phyloP scores from a whole-genome alignment of 495 filamentous ascomycete genomes.

The Lasiosphaeria hispida region DNA sequence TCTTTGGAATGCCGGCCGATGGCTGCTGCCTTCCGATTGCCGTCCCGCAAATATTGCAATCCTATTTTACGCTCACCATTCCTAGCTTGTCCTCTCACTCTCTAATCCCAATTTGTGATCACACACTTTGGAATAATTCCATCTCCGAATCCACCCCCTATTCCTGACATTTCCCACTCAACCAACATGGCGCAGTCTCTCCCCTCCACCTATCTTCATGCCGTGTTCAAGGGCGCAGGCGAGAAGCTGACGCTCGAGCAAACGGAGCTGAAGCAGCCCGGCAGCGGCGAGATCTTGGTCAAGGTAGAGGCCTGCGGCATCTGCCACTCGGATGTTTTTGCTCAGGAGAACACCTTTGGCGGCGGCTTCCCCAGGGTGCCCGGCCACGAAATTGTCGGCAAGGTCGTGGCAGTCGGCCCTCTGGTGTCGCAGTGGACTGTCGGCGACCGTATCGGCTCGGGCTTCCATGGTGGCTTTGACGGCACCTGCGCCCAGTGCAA shows the following conservation, averaged over 20 bases:
- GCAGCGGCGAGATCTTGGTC: conserved; percentile 45
- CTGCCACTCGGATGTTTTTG: conserved; percentile 46
- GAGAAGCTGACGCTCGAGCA: conserved; percentile 43
- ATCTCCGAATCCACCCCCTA: too few relatives aligned
- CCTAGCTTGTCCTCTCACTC: too few relatives aligned
- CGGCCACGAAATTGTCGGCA: conserved; percentile 55
- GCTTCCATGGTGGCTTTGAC: conserved; percentile 47
- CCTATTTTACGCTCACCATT: too few relatives aligned
- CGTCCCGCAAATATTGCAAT: too few relatives aligned
- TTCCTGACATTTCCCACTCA: too few relatives aligned
- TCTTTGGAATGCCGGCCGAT: too few relatives aligned
- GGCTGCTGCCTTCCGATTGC: too few relatives aligned
- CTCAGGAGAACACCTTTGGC: conserved; percentile 37
- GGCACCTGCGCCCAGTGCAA: too few relatives aligned
- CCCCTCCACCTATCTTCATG: conserved; percentile 51
- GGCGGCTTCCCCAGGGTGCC: conserved; percentile 51
- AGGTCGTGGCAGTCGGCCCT: conserved; percentile 49
- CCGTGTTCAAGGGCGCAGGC: conserved; percentile 40
- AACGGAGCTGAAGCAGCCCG: conserved; percentile 42
- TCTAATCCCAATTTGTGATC: too few relatives aligned
- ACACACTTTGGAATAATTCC: too few relatives aligned
- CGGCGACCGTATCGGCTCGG: conserved; percentile 52
- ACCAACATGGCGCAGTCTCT: conserved; percentile 24
- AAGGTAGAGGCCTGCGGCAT: conserved; percentile 56
- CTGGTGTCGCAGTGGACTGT: conserved; percentile 43